Evolutionary conservation across 2,329 filamentous ascomycete genomes (phyloP).

Genomic region (Ustulina deusta): DNA sequence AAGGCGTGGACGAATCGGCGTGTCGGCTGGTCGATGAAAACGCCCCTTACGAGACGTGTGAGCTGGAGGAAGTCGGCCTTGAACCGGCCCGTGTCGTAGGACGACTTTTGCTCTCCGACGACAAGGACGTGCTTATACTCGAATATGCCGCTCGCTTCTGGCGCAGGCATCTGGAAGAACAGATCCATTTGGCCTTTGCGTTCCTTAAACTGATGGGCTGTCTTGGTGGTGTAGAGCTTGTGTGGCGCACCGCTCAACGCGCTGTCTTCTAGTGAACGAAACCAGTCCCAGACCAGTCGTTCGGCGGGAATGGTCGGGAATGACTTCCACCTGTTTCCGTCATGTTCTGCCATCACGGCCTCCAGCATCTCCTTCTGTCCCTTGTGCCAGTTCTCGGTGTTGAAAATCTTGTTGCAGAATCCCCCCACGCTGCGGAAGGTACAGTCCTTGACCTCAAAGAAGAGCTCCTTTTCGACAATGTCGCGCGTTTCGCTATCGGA

Average conservation of each 20-base stretch:
- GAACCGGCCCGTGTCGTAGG: no score
- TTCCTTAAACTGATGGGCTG: conserved; percentile 31
- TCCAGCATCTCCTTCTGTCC: conserved; percentile 25
- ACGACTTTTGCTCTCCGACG: no score
- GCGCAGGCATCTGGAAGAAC: no score
- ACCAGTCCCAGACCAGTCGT: conserved; percentile 23
- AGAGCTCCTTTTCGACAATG: conserved; percentile 26
- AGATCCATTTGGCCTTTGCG: no score
- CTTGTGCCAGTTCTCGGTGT: conserved; percentile 16
- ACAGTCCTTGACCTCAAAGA: conserved; percentile 20
- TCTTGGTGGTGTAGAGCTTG: conserved; percentile 24
- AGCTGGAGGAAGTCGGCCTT: no score
- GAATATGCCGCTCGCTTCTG: no score
- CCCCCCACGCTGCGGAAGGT: conserved; percentile 25
- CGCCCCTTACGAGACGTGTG: no score
- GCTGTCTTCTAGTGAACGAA: conserved; percentile 19
- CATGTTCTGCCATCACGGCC: conserved; percentile 9
- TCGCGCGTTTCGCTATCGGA: conserved; percentile 21
- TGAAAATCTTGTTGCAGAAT: conserved; percentile 33
- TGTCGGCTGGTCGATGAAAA: no score
- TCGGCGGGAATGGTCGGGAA: conserved; percentile 16
- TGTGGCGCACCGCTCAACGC: conserved; percentile 11
- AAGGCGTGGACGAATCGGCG: conserved; percentile 37
- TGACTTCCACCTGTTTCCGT: conserved; percentile 16
- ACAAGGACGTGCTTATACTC: no score